Evolutionary conservation across 805 yeast species (phyloP), one percentile per base, ranked within the genome.

Genomic region (Sungouiozyma ichnusensis): DNA sequence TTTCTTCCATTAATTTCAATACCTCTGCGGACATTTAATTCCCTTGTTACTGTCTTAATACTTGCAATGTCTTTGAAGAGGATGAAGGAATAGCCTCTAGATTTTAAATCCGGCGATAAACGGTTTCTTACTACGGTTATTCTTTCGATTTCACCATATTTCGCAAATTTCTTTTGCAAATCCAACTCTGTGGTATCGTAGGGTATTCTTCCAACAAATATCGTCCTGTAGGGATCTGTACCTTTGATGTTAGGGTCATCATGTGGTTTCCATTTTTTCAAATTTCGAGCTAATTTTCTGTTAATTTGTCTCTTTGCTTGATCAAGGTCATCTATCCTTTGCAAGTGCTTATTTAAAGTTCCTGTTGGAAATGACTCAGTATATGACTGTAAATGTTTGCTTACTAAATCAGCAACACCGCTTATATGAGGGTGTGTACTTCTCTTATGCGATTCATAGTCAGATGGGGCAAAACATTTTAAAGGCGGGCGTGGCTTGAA

Each of bases 31-130:
- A 57, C 52, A 13, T 63, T 64, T 20, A 77, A 72, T 19, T 73
- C 79, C 33, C 74, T 69, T 18, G 73, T 70, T 2, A 95, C 92
- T 11, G 58, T 61, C 39, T 73, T 71, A 17, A 86, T 81, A 44
- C 78, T 83, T 1, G 62, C 46, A 16, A 77, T 82, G 20, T 70
- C 65, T 41, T 73, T 78, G 59, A 76, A 90, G 3, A 80, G 79
- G 2, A 87, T 66, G 55, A 90, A 90, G 1, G 82, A 97, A 58
- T 90, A 90, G 0, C 97, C 97, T 45, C 77, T 68, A 3, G 88
- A 74, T 45, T 73, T 72, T 11, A 24, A 24, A 24, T 24, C 29
- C 9, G 29, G 29, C 29, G 29, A 24, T 6, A 11, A 24, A 7
- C 29, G 29, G 43, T 78, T 77, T 44, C 76, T 64, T 0, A 81